Base-by-base conservation (phyloP, 805 yeast species). In the Cyberlindnera misumaiensis region DNA sequence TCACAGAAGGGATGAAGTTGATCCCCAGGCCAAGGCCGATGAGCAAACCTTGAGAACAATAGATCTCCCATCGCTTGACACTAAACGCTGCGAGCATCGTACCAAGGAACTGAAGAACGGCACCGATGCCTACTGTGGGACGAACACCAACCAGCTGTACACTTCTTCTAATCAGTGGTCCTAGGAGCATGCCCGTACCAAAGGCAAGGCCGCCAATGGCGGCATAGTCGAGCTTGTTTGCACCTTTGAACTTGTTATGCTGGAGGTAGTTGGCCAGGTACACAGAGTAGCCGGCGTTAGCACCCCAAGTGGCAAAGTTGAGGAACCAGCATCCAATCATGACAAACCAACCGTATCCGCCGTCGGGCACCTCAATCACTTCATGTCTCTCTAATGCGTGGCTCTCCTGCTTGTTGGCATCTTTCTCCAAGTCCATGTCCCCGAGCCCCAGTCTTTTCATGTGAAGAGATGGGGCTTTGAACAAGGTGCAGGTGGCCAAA, bases 201-300 rank as follows among this genome's bases (percentile, higher is more conserved):
- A 80, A 75, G 0, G 83, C 73, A 5, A 83, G 51, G 2, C 90
- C 89, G 3, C 89, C 87, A 45, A 83, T 68, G 3, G 75, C 60
- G 18, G 86, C 83, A 55, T 70, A 83, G 42, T 78, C 83, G 29
- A 76, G 58, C 40, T 72, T 77, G 1, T 65, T 48, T 0, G 79
- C 80, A 3, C 77, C 80, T 0, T 60, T 53, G 45, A 77, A 80
- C 0, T 65, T 58, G 38, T 70, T 56, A 33, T 67, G 48, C 31
- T 72, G 64, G 18, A 82, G 48, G 51, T 79, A 83, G 46, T 70
- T 68, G 2, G 83, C 73, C 33, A 81, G 62, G 50, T 77, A 81
- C 7, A 82, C 67, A 9, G 86, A 78, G 52, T 69, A 83, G 0
- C 49, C 55, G 3, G 58, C 39, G 36, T 53, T 53, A 9, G 57